phyloP scores from a whole-genome alignment of 176 grass and related monocot species.

The Hyparrhenia diplandra region DNA sequence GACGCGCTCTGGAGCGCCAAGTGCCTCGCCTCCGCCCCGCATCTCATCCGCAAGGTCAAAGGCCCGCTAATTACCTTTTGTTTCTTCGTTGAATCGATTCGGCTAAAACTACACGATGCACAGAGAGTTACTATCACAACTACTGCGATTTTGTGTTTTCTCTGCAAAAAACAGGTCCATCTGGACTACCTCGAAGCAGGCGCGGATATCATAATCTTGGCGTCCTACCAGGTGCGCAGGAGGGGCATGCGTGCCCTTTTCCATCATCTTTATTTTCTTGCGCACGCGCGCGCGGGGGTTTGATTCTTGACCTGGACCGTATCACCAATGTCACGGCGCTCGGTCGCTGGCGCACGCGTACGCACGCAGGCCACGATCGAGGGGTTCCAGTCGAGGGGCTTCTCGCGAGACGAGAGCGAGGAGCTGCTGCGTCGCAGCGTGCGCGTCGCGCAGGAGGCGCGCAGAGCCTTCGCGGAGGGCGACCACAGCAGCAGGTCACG shows the following conservation, averaged over 20 bases:
- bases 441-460: conserved; percentile 39
- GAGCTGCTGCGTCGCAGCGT: conserved; percentile 30
- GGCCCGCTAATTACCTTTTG: no score
- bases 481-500: no score
- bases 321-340: background rate
- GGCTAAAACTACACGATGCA: background rate
- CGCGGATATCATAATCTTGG: conserved; percentile 33
- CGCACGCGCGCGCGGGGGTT: background rate
- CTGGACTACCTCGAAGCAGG: conserved; percentile 28
- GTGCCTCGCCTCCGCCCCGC: conserved; percentile 57
- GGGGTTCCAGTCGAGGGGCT: conserved; percentile 21
- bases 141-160: background rate
- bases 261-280: background rate
- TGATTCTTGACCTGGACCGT: background rate
- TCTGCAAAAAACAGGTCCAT: background rate
- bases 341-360: background rate
- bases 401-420: conserved; percentile 22
- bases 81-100: background rate
- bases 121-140: background rate
- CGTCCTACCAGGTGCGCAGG: conserved; percentile 23
- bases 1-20: conserved; percentile 64
- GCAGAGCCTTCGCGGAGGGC: conserved; percentile 8
- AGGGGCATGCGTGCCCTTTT: no score
- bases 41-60: conserved; percentile 68
- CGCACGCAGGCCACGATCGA: conserved; percentile 40